Evolutionary conservation across 2,329 filamentous ascomycete genomes (phyloP), one percentile per base, ranked within the genome.

Genomic region (Xylaria sp.): DNA sequence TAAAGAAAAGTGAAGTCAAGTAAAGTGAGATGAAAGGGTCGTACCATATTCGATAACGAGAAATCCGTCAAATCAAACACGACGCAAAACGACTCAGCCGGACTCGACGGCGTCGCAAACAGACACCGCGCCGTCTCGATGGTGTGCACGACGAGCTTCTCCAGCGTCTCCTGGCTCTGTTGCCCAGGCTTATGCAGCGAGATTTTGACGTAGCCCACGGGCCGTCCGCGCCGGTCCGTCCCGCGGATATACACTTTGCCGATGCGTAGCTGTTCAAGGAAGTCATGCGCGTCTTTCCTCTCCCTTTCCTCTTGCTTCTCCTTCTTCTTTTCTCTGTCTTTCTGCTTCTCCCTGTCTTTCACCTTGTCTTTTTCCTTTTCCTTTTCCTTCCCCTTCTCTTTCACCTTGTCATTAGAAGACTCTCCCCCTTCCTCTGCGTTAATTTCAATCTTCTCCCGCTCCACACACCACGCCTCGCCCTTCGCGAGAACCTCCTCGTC

Each of bases 61-160:
- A 97, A 97, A 65, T 89, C 86, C 5, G 91, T 95, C 92, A 97
- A 94, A 75, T 98, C 94, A 73, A 98, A 97, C 45, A 97, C 80
- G 66, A 98, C 87, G 40, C 91, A 94, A 90, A 95, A 63, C 8
- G 94, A 97, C 74, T 97, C 94, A 28, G 95, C n/a, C n/a, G n/a
- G n/a, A n/a, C n/a, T 85, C 0, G 91, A 92, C 37, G 88, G 84
- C 64, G 84, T 82, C 17, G 38, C 42, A 54, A 97, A 81, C 62
- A 95, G 80, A 80, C 97, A 86, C 56, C 94, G 86, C 28, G 91
- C 90, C 25, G 92, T 95, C 81, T 98, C 94, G 70, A 98, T 98
- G 28, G 92, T 85, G 74, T 92, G 96, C 25, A 97, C 91, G 0
- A 94, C 97, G 74, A 91, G 96, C 71, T 88, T 86, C 77, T 97